phyloP scores from a whole-genome alignment of 2,329 filamentous ascomycete species.

The Thyridium curvatum region DNA sequence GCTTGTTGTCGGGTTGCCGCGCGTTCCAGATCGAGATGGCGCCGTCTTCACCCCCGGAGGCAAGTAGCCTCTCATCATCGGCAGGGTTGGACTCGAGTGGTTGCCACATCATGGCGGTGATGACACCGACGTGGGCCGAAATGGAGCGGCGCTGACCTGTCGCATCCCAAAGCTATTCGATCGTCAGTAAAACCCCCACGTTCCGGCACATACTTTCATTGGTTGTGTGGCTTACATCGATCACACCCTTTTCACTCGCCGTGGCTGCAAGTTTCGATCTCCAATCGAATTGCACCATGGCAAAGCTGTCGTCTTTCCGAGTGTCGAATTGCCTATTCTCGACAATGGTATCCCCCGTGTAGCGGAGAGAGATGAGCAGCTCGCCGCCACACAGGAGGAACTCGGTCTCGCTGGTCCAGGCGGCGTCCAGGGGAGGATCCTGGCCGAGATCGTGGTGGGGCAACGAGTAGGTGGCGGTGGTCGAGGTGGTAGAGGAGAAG shows the following conservation, averaged over 20 bases:
- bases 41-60: conserved; percentile 56
- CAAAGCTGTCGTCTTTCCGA: conserved; percentile 45
- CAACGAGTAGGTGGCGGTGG: conserved; percentile 41
- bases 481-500: conserved; percentile 36
- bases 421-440: conserved; percentile 45
- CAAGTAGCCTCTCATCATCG: conserved; percentile 50
- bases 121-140: conserved; percentile 50
- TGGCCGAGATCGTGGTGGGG: conserved; percentile 41
- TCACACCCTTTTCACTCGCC: conserved; percentile 50
- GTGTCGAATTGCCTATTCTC: conserved; percentile 44
- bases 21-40: conserved; percentile 59
- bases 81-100: conserved; percentile 34
- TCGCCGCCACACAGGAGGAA: conserved; percentile 56
- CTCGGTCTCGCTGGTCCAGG: conserved; percentile 52
- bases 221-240: conserved; percentile 45
- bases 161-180: conserved; percentile 46
- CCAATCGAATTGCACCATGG: conserved; percentile 50
- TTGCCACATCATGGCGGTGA: conserved; percentile 57
- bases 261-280: conserved; percentile 49
- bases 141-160: conserved; percentile 48
- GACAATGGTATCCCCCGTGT: conserved; percentile 38
- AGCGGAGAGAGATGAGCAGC: conserved; percentile 41
- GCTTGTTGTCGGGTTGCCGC: conserved; percentile 44
- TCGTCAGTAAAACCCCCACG: conserved; percentile 3
- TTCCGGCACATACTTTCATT: conserved; percentile 3